Base-by-base conservation (phyloP, 2,329 filamentous ascomycete species). In the Pyricularia pennisetigena region DNA sequence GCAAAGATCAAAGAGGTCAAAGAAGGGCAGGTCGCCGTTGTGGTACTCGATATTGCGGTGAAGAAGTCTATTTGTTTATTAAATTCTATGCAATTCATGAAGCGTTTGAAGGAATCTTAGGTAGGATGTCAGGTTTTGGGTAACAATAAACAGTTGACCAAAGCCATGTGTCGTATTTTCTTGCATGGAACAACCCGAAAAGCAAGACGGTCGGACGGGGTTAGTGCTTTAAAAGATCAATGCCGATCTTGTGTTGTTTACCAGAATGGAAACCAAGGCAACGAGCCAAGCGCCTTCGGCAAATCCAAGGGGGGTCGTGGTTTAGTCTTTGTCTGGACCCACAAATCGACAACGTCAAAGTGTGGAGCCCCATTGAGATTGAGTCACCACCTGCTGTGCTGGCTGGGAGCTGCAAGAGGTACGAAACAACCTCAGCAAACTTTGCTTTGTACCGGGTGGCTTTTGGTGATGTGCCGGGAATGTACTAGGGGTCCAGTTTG, bases 181-280 rank as follows among this genome's bases (percentile, higher is more conserved):
- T 24, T 29, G 23, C 26, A 66, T 66, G 35, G 41, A 20, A 32
- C 29, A 23, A 59, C 28, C 32, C 28, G 30, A 32, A 10, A 66
- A 54, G 65, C 65, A 66, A 54, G 35, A 61, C 10, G 57, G 24
- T 61, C 23, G 57, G 24, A 28, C 24, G 57, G 23, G 20, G 24
- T 28, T 28, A 61, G 57, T 23, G 28, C 57, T 61, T 61, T 61
- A 61, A 24, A 24, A 28, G 23, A 61, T 61, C 57, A 61, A 61
- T 61, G 57, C 57, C 54, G 57, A 7, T 28, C 23, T 61, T 61
- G 10, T 61, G 57, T 61, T 61, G 57, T 61, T 61, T 61, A 61
- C 57, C 23, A 61, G 57, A n/a, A 23, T 61, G 57, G 57, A 66
- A 66, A 57, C 35, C 65, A 23, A 66, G 65, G 65, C 65, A 54